Conservation (phyloP, 495 filamentous ascomycete genomes). For the Neurospora intermedia region DNA sequence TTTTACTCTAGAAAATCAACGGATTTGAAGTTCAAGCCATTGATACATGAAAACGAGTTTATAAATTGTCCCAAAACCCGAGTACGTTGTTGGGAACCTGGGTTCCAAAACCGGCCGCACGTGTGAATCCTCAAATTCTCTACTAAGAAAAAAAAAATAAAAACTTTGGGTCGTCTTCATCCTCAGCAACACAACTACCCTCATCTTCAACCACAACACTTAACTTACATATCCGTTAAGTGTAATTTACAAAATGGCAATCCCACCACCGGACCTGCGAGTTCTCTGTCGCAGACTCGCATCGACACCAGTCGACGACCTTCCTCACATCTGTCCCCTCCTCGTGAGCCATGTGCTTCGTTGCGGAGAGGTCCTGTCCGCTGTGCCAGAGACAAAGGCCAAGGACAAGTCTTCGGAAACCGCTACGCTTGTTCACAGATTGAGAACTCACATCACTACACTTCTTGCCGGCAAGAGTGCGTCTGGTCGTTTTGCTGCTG, state of each 20-base stretch:
- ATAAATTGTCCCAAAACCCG: neutral
- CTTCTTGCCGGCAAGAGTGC: constrained; percentile 60
- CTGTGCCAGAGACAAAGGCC: constrained; percentile 34
- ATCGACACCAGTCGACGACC: constrained; percentile 49
- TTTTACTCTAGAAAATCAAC: neutral
- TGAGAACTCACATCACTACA: constrained; percentile 65
- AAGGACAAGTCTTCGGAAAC: constrained; percentile 49
- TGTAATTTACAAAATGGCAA: neutral
- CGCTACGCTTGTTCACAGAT: constrained; percentile 58
- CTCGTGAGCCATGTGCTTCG: constrained; percentile 51
- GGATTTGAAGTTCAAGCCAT: neutral
- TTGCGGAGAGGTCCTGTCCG: constrained; percentile 48
- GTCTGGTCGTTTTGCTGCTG: constrained; percentile 65
- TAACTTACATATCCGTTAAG: neutral
- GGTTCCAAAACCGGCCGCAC: neutral
- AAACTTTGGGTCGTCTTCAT: neutral
- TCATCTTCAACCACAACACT: neutral
- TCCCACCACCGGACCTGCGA: constrained; percentile 40
- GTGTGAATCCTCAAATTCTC: neutral
- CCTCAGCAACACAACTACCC: neutral
- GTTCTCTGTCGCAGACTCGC: constrained; percentile 58
- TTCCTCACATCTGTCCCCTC: constrained; percentile 50
- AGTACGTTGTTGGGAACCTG: neutral
- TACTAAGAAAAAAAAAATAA: neutral
- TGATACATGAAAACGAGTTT: neutral